Conservation (phyloP, 2,329 filamentous ascomycete genomes). For the Alternaria burnsii region DNA sequence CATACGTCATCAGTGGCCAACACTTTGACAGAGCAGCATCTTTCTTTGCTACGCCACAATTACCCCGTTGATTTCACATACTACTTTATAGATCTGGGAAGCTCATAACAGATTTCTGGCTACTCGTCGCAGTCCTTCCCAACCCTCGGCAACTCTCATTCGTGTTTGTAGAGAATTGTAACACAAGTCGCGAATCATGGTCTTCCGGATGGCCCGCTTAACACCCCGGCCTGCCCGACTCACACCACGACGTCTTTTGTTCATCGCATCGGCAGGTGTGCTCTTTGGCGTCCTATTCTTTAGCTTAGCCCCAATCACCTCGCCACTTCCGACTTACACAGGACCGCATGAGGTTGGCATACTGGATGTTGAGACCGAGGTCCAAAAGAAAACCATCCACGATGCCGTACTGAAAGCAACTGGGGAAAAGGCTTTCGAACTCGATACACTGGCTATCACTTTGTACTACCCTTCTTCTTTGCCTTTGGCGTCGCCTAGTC, state of each 20-base stretch:
- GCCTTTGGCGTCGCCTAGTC: conserved; percentile 24
- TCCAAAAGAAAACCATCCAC: conserved; percentile 45
- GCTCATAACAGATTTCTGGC: background rate
- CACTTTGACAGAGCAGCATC: conserved; percentile 6
- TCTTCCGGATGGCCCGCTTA: conserved; percentile 26
- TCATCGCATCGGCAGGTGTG: conserved; percentile 39
- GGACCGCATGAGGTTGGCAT: conserved; percentile 55
- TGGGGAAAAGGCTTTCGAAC: conserved; percentile 53
- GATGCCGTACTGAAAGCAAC: conserved; percentile 51
- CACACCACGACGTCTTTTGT: conserved; percentile 34
- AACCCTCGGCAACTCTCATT: background rate
- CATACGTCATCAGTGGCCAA: conserved; percentile 15
- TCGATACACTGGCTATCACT: conserved; percentile 57
- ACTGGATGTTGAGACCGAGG: conserved; percentile 55
- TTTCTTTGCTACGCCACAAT: background rate
- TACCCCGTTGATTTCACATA: background rate
- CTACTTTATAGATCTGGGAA: background rate
- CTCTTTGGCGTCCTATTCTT: conserved; percentile 50
- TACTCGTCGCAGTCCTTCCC: background rate
- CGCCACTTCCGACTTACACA: conserved; percentile 53
- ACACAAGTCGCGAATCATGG: conserved; percentile 22
- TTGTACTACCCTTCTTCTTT: conserved; percentile 56
- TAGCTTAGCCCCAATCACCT: conserved; percentile 54
- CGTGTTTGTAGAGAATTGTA: conserved; percentile 49
- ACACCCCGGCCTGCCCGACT: conserved; percentile 7